Conservation (phyloP, 768 basidiomycete genomes). For the Tricholoma matsutake region DNA sequence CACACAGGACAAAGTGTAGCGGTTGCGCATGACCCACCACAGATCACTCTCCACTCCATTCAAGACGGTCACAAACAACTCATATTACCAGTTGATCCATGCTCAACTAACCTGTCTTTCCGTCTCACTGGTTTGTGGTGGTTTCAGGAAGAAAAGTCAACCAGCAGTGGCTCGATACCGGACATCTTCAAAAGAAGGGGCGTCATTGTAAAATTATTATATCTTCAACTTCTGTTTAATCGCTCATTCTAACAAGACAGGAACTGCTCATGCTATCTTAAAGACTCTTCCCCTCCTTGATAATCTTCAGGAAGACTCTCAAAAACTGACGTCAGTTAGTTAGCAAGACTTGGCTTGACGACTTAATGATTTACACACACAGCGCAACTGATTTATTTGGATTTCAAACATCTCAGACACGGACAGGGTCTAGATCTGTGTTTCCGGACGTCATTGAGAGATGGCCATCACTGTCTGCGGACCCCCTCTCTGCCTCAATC, state of each 20-base stretch:
- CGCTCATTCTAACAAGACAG: slow-evolving; percentile 50
- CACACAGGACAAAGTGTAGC: slow-evolving; percentile 64
- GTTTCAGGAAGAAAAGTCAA: slow-evolving; percentile 51
- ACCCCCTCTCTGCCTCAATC: slow-evolving; percentile 60
- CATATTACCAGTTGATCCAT: slow-evolving; percentile 36
- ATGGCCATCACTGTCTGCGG: slow-evolving; percentile 67
- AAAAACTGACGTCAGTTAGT: slow-evolving; percentile 57
- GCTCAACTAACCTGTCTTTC: slow-evolving; percentile 14
- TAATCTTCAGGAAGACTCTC: slow-evolving; percentile 60
- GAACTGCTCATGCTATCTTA: slow-evolving; percentile 71
- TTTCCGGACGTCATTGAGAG: slow-evolving; percentile 57
- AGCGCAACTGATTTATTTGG: slow-evolving; percentile 81
- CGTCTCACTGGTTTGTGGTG: slow-evolving; percentile 66
- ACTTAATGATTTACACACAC: slow-evolving; percentile 5
- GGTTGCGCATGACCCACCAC: slow-evolving; percentile 65
- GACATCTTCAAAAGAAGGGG: slow-evolving; percentile 73
- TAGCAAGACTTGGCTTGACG: neutral
- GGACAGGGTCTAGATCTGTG: slow-evolving; percentile 37
- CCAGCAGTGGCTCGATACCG: slow-evolving; percentile 47
- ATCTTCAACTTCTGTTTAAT: slow-evolving; percentile 1
- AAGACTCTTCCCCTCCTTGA: slow-evolving; percentile 71
- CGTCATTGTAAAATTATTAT: slow-evolving; percentile 48
- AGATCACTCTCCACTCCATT: slow-evolving; percentile 69
- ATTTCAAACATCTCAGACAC: slow-evolving; percentile 68
- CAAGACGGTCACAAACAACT: slow-evolving; percentile 68